Conservation (phyloP, 2,329 filamentous ascomycete genomes). For the Drechslera avenae region DNA sequence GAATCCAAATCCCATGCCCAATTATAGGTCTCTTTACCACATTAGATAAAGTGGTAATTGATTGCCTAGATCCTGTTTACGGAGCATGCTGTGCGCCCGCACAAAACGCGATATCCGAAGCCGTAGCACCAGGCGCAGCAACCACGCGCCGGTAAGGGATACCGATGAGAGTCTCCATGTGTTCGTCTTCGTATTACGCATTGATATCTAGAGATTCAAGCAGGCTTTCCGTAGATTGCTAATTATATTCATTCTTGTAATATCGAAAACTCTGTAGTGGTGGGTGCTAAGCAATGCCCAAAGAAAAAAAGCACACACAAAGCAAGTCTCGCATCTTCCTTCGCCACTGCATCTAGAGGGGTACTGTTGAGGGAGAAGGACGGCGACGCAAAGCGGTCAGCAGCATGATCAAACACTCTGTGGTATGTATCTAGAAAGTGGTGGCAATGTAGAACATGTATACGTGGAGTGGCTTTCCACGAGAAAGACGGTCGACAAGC, state of each 20-base stretch:
- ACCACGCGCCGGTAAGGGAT: not conserved
- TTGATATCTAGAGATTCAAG: too few species aligned
- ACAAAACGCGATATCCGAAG: constrained; percentile 2
- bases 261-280: too few species aligned
- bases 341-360: not conserved
- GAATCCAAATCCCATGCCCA: not conserved
- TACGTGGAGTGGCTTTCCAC: constrained; percentile 1
- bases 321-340: not conserved
- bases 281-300: not conserved
- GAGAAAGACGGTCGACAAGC: not conserved
- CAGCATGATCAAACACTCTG: too few species aligned
- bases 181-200: too few species aligned
- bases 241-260: too few species aligned
- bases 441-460: too few species aligned
- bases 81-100: constrained; percentile 1
- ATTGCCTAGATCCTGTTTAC: not conserved
- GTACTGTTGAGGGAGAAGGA: not conserved
- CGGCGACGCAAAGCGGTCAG: not conserved
- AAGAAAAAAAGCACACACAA: not conserved
- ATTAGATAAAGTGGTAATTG: not conserved
- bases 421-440: not conserved
- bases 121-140: constrained; percentile 2
- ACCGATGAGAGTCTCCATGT: not conserved
- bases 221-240: too few species aligned
- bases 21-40: not conserved